Evolutionary conservation across 2,329 filamentous ascomycete species (phyloP).

Genomic region (Alternaria sp.): DNA sequence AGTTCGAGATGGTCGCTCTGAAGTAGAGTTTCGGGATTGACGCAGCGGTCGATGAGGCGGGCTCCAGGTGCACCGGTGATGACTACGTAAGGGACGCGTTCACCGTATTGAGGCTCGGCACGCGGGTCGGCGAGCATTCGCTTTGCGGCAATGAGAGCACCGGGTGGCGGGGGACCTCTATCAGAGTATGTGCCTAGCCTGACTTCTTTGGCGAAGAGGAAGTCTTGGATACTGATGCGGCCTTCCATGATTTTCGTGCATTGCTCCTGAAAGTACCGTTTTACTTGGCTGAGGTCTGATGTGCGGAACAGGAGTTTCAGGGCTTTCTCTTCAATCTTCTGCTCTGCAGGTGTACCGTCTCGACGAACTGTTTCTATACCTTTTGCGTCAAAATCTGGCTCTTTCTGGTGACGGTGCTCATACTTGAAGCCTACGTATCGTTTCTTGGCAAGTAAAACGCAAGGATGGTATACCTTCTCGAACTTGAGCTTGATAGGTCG

Average conservation of each 20-base stretch:
- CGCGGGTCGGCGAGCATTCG: conserved; percentile 87
- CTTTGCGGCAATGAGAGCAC: conserved; percentile 85
- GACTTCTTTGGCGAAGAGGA: conserved; percentile 94
- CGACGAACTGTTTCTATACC: conserved; percentile 96
- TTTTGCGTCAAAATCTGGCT: conserved; percentile 95
- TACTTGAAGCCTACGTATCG: conserved; percentile 99
- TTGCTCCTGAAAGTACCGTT: conserved; percentile 86
- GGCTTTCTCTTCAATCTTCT: conserved; percentile 94
- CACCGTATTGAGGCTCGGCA: conserved; percentile 91
- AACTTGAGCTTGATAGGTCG: conserved; percentile 95
- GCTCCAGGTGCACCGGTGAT: conserved; percentile 87
- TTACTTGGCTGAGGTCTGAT: conserved; percentile 86
- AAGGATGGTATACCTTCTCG: conserved; percentile 97
- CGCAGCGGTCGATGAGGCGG: conserved; percentile 85
- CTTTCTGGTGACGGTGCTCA: conserved; percentile 75
- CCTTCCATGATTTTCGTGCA: conserved; percentile 93
- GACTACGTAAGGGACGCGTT: conserved; percentile 94
- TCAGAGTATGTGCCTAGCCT: conserved; percentile 88
- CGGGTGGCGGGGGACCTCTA: conserved; percentile 80
- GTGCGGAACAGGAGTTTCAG: conserved; percentile 90
- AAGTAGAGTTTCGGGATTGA: conserved; percentile 84
- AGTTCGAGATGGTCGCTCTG: conserved; percentile 79
- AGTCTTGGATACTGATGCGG: conserved; percentile 88
- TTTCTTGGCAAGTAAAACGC: conserved; percentile 93
- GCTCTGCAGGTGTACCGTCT: conserved; percentile 92